Conservation (phyloP, 345 rosid species). For the Hypericum androsaemum region DNA sequence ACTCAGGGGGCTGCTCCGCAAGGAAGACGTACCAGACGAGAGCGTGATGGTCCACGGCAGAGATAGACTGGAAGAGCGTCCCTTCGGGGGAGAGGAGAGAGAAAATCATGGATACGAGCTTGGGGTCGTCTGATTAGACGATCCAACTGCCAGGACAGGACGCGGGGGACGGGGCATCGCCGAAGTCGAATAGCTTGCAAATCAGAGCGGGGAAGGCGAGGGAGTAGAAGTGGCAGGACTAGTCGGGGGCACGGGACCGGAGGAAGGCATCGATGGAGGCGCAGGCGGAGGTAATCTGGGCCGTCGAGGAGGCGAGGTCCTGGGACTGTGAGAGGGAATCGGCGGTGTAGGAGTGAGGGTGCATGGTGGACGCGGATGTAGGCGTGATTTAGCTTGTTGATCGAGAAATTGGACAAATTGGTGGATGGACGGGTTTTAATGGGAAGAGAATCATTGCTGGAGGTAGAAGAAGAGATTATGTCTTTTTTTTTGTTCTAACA, state of each 20-base stretch:
- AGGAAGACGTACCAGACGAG: slow-evolving; percentile 81
- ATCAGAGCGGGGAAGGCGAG: slow-evolving; percentile 68
- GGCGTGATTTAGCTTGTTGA: too few relatives aligned
- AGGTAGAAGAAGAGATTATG: too few relatives aligned
- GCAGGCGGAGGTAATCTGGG: slow-evolving; percentile 55
- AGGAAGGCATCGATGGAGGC: slow-evolving; percentile 53
- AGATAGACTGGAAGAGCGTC: slow-evolving; percentile 44
- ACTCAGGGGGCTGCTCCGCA: slow-evolving; percentile 61
- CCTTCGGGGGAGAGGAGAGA: slow-evolving; percentile 53
- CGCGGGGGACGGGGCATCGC: slow-evolving; percentile 38
- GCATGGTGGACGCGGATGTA: slow-evolving; percentile 30
- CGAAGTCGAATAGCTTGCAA: slow-evolving; percentile 77
- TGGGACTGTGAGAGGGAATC: slow-evolving; percentile 62
- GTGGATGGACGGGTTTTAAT: too few relatives aligned
- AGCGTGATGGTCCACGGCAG: slow-evolving; percentile 57
- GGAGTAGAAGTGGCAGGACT: slow-evolving; percentile 88
- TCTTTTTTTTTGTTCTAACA: too few relatives aligned
- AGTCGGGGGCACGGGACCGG: slow-evolving; percentile 60
- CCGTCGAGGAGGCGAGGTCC: slow-evolving; percentile 51
- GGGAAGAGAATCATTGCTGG: too few relatives aligned
- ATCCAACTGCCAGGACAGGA: slow-evolving; percentile 42
- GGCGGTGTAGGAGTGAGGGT: slow-evolving; percentile 59
- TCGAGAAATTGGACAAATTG: too few relatives aligned
- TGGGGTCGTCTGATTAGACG: slow-evolving; percentile 30
- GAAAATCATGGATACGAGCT: slow-evolving; percentile 41